Base-by-base conservation (phyloP, 2,329 filamentous ascomycete genomes). In the Sporothrix pseudoabietina region DNA sequence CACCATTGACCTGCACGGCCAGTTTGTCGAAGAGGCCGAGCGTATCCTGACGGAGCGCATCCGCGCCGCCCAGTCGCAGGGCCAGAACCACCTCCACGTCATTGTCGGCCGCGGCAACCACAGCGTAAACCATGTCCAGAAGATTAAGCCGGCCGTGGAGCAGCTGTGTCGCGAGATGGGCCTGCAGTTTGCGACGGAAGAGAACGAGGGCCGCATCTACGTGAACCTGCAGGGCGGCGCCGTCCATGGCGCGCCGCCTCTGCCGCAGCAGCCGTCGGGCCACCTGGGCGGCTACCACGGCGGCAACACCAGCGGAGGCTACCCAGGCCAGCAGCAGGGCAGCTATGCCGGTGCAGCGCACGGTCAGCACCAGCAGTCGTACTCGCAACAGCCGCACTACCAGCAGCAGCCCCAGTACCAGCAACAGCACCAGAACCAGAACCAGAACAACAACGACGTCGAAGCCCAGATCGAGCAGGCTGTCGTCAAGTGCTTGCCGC, bases 91-190 rank as follows among this genome's bases (percentile, higher is more conserved):
- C 83, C 84, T 99, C 72, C 94, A 97, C 83, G 94, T 97, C 55
- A 98, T 99, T 79, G 95, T 98, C 41, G 96, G 96, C 79, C 97
- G 95, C 82, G 96, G 96, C 3, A 96, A 97, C 81, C 96, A 99
- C 83, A 93, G 90, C 69, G 85, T 83, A 10, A 88, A 90, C 76
- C 92, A 96, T 78, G 87, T 98, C 32, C 94, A 97, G 82, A 98
- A 96, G 86, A 90, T 99, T 82, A 98, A 97, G 84, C 96, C 96
- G n/a, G 88, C 92, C 75, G 94, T 98, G 59, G 94, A 98, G 83
- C 87, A 92, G 80, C 86, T 98, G 68, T 97, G 95, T 82, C 87
- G 85, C 68, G 92, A 98, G 80, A 83, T 97, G 61, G 93, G 94
- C 0, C 85, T 99, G 72, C 88, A 94, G 78, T 98, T 92, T 82